Evolutionary conservation across 1,284 basidiomycete genomes (phyloP).

Genomic region (Cystobasidiaceae sp.): DNA sequence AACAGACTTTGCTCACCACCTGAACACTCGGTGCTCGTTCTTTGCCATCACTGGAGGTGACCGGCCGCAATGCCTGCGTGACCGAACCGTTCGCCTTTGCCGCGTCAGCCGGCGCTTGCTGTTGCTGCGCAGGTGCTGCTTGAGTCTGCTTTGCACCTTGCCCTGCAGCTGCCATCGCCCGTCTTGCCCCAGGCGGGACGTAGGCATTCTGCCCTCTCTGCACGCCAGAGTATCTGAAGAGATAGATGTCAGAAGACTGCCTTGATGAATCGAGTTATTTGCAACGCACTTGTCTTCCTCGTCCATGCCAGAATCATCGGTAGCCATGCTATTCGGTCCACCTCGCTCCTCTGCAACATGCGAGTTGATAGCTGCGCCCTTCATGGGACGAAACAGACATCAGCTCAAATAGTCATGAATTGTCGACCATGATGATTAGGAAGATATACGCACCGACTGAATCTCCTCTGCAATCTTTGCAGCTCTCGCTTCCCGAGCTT

Average conservation of each 20-base stretch:
- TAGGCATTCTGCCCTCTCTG: constrained; percentile 83
- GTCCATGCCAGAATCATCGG: constrained; percentile 68
- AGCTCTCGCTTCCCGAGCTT: constrained; percentile 81
- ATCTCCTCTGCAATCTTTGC: constrained; percentile 88
- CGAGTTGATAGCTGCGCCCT: constrained; percentile 67
- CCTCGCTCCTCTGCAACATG: constrained; percentile 90
- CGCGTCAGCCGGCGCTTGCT: constrained; percentile 19
- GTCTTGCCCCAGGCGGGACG: constrained; percentile 76
- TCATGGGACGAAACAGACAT: constrained; percentile 21
- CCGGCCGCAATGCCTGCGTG: not conserved
- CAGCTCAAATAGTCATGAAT: not conserved
- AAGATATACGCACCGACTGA: constrained; percentile 50
- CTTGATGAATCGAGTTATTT: not conserved
- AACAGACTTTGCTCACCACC: not conserved
- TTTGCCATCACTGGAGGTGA: not conserved
- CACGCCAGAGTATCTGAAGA: constrained; percentile 78
- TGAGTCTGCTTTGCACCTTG: constrained; percentile 23
- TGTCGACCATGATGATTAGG: constrained; percentile 48
- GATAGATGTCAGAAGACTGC: constrained; percentile 29
- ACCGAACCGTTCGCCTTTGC: not conserved
- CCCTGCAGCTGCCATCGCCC: constrained; percentile 46
- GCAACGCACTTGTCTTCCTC: constrained; percentile 84
- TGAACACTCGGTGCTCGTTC: not conserved
- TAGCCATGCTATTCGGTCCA: constrained; percentile 47
- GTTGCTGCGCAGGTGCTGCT: not conserved